Base-by-base conservation (phyloP, 1,139 yeast species). In the Saccharomyces hybrid region DNA sequence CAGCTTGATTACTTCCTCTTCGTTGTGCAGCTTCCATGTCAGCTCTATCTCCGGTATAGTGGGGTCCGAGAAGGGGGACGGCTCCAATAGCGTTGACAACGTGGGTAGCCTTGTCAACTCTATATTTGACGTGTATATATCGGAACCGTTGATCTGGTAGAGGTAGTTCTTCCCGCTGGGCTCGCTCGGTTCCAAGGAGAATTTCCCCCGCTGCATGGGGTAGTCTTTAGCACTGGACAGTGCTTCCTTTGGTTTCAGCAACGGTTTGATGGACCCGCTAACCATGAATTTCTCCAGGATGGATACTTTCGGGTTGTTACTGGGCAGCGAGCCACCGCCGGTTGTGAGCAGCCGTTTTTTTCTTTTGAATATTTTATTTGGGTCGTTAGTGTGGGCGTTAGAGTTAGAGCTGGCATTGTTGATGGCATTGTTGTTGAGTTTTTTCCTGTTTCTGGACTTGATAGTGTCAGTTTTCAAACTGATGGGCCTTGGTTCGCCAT, bases 401-500 rank as follows among this genome's bases (percentile, higher is more conserved):
- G 19, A 49, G 29, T 47, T 52, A 42, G 53, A 24, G 26, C 26
- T 24, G 26, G 26, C 26, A 24, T 24, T 55, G 52, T 26, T 48
- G 6, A 12, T 27, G 24, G 27, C 28, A 16, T 48, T 26, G 8
- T 47, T 47, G 19, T 47, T 28, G 5, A 47, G 32, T 16, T 47
- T 29, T 42, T 61, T 86, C 64, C 96, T 78, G 69, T 89, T 90
- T 65, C 96, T 79, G 48, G 91, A 83, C 72, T 88, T 88, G 66
- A 90, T 89, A 28, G 90, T 89, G 71, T 88, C 95, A 5, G 95
- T 88, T 66, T 89, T 89, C 62, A 89, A 75, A 31, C 89, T 83
- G 55, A 88, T 88, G 3, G 97, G 97, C 64, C 97, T 78, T 29
- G 96, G 86, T 52, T 95, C 79, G 29, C 96, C 96, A 66, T 90